A percentile compares a stretch with the other conserved stretches of the same genome.
These are phyloP conservation scores for Trichosporon sp. DNA, from an alignment of 1,284 basidiomycete genomes.

Conservation along the genomic window DNA sequence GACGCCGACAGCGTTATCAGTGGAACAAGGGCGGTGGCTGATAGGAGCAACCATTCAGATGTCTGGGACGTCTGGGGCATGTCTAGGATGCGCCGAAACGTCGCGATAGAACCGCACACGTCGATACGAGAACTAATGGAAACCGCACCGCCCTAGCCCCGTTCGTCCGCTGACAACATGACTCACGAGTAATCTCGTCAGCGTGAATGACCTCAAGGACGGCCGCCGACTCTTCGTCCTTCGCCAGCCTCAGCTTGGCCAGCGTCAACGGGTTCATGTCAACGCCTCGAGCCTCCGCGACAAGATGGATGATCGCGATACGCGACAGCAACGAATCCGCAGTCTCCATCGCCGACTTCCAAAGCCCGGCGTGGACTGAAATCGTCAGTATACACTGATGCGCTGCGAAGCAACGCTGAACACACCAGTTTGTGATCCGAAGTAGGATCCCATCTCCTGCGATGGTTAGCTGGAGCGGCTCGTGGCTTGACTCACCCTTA, in stretches of 20 bases:
- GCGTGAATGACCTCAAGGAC: constrained; percentile 72
- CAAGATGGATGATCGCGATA: constrained; percentile 81
- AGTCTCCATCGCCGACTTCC: constrained; percentile 75
- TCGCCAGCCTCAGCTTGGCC: constrained; percentile 64
- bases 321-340: constrained; percentile 66
- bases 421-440: constrained; percentile 55
- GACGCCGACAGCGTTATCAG: not conserved
- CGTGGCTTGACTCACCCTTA: constrained; percentile 49
- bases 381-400: not conserved
- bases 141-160: too few relatives aligned
- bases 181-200: constrained; percentile 68
- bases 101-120: too few relatives aligned
- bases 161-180: not conserved
- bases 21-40: not conserved
- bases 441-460: constrained; percentile 64
- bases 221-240: constrained; percentile 66
- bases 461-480: not conserved
- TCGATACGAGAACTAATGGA: too few relatives aligned
- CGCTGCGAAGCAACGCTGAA: not conserved
- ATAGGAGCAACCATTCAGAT: not conserved
- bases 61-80: not conserved
- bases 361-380: constrained; percentile 69
- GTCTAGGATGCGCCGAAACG: not conserved
- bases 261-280: constrained; percentile 85
- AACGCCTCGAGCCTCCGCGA: constrained; percentile 80